phyloP scores from a whole-genome alignment of 345 rosid species.

The Linum lewisii region DNA sequence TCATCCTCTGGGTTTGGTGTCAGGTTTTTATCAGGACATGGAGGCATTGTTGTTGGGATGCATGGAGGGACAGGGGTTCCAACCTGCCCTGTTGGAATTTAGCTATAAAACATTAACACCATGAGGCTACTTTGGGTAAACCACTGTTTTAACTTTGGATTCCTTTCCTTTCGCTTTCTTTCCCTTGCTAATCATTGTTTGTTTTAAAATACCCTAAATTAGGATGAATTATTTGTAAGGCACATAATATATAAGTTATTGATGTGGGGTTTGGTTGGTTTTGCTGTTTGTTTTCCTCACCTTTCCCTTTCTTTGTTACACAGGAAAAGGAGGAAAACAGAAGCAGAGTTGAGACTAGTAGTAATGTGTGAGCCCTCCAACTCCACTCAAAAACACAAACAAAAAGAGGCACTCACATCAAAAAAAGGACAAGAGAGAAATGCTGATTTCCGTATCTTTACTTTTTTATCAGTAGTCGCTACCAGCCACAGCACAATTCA shows the following conservation, averaged over 20 bases:
- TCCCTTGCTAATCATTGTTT: not conserved
- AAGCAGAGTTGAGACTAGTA: too few species aligned
- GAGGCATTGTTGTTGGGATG: constrained; percentile 40
- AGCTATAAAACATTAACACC: constrained; percentile 15
- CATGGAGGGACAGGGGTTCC: constrained; percentile 66
- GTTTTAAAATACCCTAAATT: not conserved
- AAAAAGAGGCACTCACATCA: too few species aligned
- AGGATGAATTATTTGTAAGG: not conserved
- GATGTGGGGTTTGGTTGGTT: constrained; percentile 7
- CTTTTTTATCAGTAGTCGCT: too few species aligned
- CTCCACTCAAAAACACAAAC: too few species aligned
- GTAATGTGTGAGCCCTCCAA: too few species aligned
- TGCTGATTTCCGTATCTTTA: too few species aligned
- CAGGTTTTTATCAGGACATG: constrained; percentile 60
- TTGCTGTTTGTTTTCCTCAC: not conserved
- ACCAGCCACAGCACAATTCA: too few species aligned
- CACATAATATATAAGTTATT: too few species aligned
- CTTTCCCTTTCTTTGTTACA: too few species aligned
- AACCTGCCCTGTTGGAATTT: constrained; percentile 83
- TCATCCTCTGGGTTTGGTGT: not conserved
- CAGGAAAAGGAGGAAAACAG: too few species aligned
- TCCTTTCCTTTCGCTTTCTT: not conserved
- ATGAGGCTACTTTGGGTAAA: constrained; percentile 20
- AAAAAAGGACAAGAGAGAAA: too few species aligned
- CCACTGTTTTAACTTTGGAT: constrained; percentile 17